Evolutionary conservation across 805 yeast genomes (phyloP), one percentile per base, ranked within the genome.

Genomic region (Candida incommunis): DNA sequence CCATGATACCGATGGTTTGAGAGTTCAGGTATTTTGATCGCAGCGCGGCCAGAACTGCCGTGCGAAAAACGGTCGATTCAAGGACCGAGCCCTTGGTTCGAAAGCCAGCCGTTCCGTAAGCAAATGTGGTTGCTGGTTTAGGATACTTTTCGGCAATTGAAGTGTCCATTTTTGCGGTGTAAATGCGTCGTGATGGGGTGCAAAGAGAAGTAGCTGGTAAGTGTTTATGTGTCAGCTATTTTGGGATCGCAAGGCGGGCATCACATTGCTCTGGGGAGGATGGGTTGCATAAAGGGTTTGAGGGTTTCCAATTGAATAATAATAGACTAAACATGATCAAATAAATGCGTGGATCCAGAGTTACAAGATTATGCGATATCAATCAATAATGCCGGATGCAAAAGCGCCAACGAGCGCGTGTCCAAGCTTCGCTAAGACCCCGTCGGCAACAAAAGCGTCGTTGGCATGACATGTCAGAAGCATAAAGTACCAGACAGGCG

Each of bases 71-170:
- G 25, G 88, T 90, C 16, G 86, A 79, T 58, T 85, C 94, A 51
- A 90, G 66, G 16, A 70, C 62, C 20, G 64, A 58, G 1, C 94
- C 88, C 42, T 75, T 67, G 66, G 80, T 79, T 48, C 98, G 75
- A 66, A 92, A 92, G 5, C 98, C 98, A 1, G 98, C 98, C 1
- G 98, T 92, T n/a, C 98, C 98, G 56, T 92, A 92, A 16, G 75
- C 64, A 57, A 76, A 80, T 27, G 48, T 53, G 27, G 63, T 51
- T 22, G 54, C 60, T 1, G 80, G 76, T 46, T 74, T 75, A 23
- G 70, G 70, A 50, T 72, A 70, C 31, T 53, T 59, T 29, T 5
- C 61, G 20, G 46, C 40, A 22, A 24, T 22, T 22, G 22, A 22
- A 16, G 43, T 37, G 40, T 13, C 34, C 40, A 23, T 31, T 13